Conservation (phyloP, 345 rosid genomes). For the Populus alba region DNA sequence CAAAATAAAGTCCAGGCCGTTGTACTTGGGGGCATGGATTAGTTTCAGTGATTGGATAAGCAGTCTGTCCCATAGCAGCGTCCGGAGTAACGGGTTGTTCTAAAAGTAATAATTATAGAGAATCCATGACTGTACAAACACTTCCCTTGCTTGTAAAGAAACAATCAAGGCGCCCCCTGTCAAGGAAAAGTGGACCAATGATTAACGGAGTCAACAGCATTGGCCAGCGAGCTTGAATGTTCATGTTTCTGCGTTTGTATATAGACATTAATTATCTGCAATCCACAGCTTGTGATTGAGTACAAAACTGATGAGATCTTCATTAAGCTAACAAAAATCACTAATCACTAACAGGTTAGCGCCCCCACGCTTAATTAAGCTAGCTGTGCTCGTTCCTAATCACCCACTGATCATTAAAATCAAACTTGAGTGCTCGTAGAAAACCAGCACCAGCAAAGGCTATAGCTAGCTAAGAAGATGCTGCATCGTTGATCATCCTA, state of each 20-base stretch:
- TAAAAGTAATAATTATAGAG: not conserved
- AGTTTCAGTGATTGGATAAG: not conserved
- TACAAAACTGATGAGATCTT: not conserved
- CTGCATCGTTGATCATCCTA: not conserved
- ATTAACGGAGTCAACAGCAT: not conserved
- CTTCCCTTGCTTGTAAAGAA: not conserved
- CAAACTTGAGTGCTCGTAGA: not conserved
- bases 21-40: not conserved
- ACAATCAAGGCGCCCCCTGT: not conserved
- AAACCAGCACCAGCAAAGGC: not conserved
- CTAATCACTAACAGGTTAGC: not conserved
- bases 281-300: not conserved
- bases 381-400: not conserved
- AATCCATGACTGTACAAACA: not conserved
- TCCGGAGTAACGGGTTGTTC: not conserved
- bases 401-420: not conserved
- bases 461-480: not conserved
- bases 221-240: not conserved
- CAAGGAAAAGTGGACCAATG: not conserved
- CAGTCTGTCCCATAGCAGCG: not conserved
- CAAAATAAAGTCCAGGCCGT: not conserved
- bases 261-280: not conserved
- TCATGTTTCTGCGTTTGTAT: not conserved
- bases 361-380: too few relatives aligned
- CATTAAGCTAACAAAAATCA: too few relatives aligned